Percentiles rank a stretch among this genome's conserved stretches.
Evolutionary conservation across 2,329 filamentous ascomycete species (phyloP).

Genomic region (Pestalotiopsis sp.): DNA sequence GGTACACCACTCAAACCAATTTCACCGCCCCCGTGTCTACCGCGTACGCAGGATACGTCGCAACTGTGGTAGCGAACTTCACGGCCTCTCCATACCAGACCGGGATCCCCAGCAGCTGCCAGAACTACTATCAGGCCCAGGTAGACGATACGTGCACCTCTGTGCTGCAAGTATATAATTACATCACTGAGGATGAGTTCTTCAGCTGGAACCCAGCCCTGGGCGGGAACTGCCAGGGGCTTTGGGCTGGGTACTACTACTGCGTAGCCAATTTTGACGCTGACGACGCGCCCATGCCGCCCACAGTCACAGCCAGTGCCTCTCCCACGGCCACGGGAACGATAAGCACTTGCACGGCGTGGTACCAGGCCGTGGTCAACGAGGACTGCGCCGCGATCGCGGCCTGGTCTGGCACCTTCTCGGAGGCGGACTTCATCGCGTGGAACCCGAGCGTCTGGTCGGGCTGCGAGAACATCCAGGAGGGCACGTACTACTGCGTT

Average conservation of each 20-base stretch:
- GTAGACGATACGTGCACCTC: not conserved
- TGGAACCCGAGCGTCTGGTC: too few species aligned
- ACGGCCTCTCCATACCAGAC: too few species aligned
- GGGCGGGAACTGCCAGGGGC: slow-evolving; percentile 23
- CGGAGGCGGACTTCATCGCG: too few species aligned
- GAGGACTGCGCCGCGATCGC: not conserved
- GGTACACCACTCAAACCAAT: not conserved
- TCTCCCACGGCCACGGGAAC: not conserved
- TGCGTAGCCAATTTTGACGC: slow-evolving; percentile 18
- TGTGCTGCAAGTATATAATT: not conserved
- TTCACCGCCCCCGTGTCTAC: not conserved
- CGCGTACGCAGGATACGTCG: not conserved
- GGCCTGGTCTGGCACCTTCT: not conserved
- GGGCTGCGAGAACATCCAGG: too few species aligned
- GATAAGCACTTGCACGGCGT: not conserved
- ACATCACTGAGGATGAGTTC: slow-evolving; percentile 25
- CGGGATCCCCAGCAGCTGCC: not conserved
- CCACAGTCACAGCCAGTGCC: slow-evolving; percentile 13
- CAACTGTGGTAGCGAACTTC: not conserved
- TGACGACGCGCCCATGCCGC: slow-evolving; percentile 16
- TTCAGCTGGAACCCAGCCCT: slow-evolving; percentile 28
- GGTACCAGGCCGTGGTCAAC: not conserved
- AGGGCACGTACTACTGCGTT: too few species aligned
- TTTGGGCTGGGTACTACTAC: slow-evolving; percentile 23
- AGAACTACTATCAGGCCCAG: not conserved